Base-by-base conservation (phyloP, 1,139 yeast species). In the Sugiyamaella castrensis region DNA sequence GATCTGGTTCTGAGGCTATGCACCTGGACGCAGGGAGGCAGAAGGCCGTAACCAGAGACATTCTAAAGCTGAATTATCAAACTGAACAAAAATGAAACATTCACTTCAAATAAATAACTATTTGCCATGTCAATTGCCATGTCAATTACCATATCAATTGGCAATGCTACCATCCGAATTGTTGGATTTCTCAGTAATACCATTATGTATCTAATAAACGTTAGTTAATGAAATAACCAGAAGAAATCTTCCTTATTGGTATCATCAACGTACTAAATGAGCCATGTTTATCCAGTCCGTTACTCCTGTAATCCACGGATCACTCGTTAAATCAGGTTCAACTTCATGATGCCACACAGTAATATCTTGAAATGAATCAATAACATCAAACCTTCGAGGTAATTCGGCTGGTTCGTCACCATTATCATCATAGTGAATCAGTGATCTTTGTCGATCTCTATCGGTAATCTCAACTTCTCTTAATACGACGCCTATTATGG, bases 311-410 rank as follows among this genome's bases (percentile, higher is more conserved):
- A 53, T 50, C 60, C 57, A 61, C 6, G 60, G 61, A 41, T 62
- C 62, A 38, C 42, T 50, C 4, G 27, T 40, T 3, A 34, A 19
- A 16, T 53, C 54, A 1, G 67, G 67, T 6, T 36, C 40, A 2
- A 50, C 43, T 40, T 63, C 66, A 30, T 64, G 68, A 24, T 59
- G 63, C 68, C 67, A 63, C 1, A 63, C 61, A 2, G 59, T 56
- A 16, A 63, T 31, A 13, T 41, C 39, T 8, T 47, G 42, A 40
- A 62, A 60, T 15, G 54, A 27, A 6, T 57, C 48, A 7, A 51
- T 40, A 10, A 59, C 51, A 13, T 40, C 40, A 32, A 62, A 44
- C 8, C 48, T 46, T 33, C 56, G 32, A 19, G 51, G 48, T 27
- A 36, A 19, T 15, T 52, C 54, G 11, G 49, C 51, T 24, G 36